Evolutionary conservation across 2,329 filamentous ascomycete genomes (phyloP).

Genomic region (Colletotrichum neosansevieriae): DNA sequence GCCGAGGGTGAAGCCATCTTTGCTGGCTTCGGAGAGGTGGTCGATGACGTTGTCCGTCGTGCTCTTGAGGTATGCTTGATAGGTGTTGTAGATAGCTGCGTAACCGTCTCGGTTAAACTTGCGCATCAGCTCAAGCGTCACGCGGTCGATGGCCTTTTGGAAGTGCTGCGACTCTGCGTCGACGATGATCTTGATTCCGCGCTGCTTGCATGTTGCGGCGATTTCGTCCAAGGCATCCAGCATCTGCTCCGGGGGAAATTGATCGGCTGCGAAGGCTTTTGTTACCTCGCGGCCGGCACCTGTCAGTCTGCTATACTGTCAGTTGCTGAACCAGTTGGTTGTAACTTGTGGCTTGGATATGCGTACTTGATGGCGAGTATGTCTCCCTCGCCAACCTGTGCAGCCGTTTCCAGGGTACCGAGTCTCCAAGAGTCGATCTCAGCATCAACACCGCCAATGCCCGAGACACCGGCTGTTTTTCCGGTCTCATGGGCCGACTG

Average conservation of each 20-base stretch:
- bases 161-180: conserved; percentile 61
- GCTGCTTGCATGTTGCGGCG: conserved; percentile 52
- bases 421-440: conserved; percentile 54
- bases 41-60: conserved; percentile 55
- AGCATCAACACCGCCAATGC: conserved; percentile 36
- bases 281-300: conserved; percentile 56
- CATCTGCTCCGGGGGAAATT: conserved; percentile 55
- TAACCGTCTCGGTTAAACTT: conserved; percentile 53
- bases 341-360: no score
- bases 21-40: conserved; percentile 59
- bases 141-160: conserved; percentile 53
- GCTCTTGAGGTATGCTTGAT: conserved; percentile 67
- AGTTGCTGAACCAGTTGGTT: background rate
- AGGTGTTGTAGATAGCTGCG: conserved; percentile 61
- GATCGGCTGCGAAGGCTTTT: conserved; percentile 50
- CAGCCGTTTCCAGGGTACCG: conserved; percentile 48
- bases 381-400: conserved; percentile 50
- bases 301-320: conserved; percentile 49
- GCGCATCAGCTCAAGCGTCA: conserved; percentile 52
- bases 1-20: conserved; percentile 63
- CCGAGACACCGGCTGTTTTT: conserved; percentile 4
- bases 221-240: conserved; percentile 56
- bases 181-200: conserved; percentile 56
- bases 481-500: conserved; percentile 39
- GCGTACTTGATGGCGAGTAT: conserved; percentile 54